Conservation (phyloP, 129 eudicot genomes). For the Flaveria linearis region DNA sequence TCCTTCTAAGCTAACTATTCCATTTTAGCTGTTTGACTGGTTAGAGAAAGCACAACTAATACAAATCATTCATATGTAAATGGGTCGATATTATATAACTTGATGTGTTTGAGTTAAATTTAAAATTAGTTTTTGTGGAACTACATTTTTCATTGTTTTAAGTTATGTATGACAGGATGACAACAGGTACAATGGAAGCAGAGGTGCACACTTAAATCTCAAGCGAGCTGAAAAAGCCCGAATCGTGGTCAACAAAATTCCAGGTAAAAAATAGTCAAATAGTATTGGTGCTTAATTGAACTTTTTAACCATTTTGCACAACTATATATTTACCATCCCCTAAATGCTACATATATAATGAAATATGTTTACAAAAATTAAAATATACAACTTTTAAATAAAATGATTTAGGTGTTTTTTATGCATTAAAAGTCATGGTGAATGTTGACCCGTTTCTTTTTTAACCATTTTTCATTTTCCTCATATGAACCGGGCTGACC, state of each 20-base stretch:
- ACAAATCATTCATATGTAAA: too few species aligned
- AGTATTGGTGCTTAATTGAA: neutral
- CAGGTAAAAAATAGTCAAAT: constrained; percentile 50
- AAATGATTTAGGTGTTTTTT: neutral
- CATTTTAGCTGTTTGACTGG: too few species aligned
- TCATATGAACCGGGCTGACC: neutral
- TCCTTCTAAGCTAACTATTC: too few species aligned
- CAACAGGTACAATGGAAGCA: constrained; percentile 84
- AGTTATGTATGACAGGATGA: constrained; percentile 67
- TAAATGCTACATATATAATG: too few species aligned
- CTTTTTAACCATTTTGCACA: too few species aligned
- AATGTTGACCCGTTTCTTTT: neutral
- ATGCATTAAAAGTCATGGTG: neutral
- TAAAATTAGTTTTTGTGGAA: neutral
- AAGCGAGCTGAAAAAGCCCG: constrained; percentile 98
- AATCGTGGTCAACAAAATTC: constrained; percentile 81
- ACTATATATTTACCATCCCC: too few species aligned
- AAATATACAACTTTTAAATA: neutral
- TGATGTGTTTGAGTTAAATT: too few species aligned
- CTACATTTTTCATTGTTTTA: constrained; percentile 11
- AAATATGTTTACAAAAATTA: neutral
- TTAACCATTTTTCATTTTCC: neutral
- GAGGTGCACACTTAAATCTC: constrained; percentile 97
- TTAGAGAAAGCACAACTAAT: too few species aligned
- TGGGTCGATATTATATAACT: too few species aligned